phyloP scores from a whole-genome alignment of 495 filamentous ascomycete genomes.

The Filosporella fistucella region DNA sequence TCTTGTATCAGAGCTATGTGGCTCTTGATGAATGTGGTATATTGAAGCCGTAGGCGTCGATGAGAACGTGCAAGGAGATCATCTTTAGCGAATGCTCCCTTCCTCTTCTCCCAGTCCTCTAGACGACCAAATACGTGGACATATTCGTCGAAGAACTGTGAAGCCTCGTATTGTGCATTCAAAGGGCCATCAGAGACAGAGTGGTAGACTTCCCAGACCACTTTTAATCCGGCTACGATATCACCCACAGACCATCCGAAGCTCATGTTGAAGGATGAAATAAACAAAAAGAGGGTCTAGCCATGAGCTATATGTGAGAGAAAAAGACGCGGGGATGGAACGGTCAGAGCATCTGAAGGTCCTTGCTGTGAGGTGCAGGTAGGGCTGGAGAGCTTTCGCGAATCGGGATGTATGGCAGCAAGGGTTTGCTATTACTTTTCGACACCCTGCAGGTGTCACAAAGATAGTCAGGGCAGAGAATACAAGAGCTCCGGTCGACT shows the following conservation, averaged over 20 bases:
- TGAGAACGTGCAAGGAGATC: neutral
- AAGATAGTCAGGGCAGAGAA: too few species aligned
- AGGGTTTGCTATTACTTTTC: too few species aligned
- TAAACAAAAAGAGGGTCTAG: neutral
- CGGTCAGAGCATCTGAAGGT: too few species aligned
- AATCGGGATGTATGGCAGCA: too few species aligned
- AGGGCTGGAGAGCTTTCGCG: too few species aligned
- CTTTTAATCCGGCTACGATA: slow-evolving; percentile 11
- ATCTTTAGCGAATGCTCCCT: slow-evolving; percentile 2
- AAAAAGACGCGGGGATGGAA: too few species aligned
- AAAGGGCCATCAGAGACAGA: slow-evolving; percentile 10
- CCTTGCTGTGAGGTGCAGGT: too few species aligned
- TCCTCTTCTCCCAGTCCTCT: slow-evolving; percentile 11
- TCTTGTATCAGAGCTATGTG: slow-evolving; percentile 10
- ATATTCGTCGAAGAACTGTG: slow-evolving; percentile 13
- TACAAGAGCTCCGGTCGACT: too few species aligned
- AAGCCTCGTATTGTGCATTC: slow-evolving; percentile 9
- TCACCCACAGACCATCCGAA: slow-evolving; percentile 15
- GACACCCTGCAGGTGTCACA: too few species aligned
- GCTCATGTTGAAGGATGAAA: slow-evolving; percentile 2
- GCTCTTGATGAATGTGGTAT: slow-evolving; percentile 10
- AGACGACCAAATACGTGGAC: slow-evolving; percentile 7
- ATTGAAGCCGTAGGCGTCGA: neutral
- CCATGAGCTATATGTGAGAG: slow-evolving; percentile 1
- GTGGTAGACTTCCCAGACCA: slow-evolving; percentile 6